A percentile compares a stretch with the other conserved stretches of the same genome.
phyloP scores from a whole-genome alignment of 345 rosid genomes.

The Hirschfeldia incana region DNA sequence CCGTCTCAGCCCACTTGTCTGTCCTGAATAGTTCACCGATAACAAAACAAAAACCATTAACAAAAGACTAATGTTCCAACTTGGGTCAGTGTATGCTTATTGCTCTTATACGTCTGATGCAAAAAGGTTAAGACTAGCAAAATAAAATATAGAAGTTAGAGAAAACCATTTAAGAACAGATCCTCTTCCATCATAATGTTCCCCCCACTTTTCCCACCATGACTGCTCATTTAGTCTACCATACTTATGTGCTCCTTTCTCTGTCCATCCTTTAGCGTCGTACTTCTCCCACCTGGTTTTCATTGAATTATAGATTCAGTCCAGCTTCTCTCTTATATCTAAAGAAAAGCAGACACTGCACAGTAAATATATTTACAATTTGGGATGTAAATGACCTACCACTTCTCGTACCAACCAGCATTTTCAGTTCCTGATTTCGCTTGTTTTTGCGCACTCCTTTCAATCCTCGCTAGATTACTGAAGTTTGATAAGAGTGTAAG shows the following conservation, averaged over 20 bases:
- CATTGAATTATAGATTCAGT: constrained; percentile 17
- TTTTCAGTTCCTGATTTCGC: constrained; percentile 91
- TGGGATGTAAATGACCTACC: constrained; percentile 53
- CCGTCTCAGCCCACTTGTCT: constrained; percentile 99
- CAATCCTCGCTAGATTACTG: constrained; percentile 96
- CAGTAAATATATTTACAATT: constrained; percentile 7
- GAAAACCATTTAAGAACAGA: constrained; percentile 92
- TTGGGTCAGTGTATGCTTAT: constrained; percentile 12
- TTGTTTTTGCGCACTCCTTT: constrained; percentile 98
- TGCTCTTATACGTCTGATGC: neutral
- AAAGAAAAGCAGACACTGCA: constrained; percentile 3
- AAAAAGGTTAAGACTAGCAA: constrained; percentile 6
- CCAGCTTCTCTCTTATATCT: constrained; percentile 5
- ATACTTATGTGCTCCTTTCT: constrained; percentile 97
- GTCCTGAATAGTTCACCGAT: constrained; percentile 69
- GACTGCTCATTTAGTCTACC: constrained; percentile 96
- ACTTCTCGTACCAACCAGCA: constrained; percentile 99
- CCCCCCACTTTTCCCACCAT: constrained; percentile 99
- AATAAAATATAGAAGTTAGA: constrained; percentile 6
- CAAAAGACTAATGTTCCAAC: neutral
- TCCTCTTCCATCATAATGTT: constrained; percentile 97
- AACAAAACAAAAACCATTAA: constrained; percentile 21
- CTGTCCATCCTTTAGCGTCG: constrained; percentile 98
- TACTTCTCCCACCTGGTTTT: constrained; percentile 96
- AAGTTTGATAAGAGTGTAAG: constrained; percentile 31